Conservation (phyloP, 495 filamentous ascomycete species). For the Neurospora hispaniola region DNA sequence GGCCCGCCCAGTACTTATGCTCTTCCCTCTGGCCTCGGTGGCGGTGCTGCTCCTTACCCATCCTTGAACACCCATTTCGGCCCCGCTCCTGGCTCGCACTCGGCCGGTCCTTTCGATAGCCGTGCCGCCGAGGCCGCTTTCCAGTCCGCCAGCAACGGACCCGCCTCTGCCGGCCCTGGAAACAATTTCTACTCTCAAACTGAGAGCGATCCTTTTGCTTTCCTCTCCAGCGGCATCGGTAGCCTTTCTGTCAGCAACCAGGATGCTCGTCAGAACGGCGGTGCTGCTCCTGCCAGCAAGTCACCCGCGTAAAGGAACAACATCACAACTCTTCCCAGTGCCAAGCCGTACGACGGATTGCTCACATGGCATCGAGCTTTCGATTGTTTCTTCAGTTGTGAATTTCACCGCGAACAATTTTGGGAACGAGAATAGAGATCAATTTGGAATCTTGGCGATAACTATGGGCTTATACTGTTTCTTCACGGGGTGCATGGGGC, state of each 20-base stretch:
- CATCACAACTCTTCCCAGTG: neutral
- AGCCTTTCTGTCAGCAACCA: constrained; percentile 74
- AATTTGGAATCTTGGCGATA: constrained; percentile 26
- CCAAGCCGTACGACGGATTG: constrained; percentile 7
- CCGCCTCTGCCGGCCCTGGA: constrained; percentile 51
- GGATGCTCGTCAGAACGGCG: constrained; percentile 70
- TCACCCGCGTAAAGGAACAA: constrained; percentile 44
- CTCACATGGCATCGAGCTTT: constrained; percentile 7
- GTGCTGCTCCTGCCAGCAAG: constrained; percentile 49
- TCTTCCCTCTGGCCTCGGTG: constrained; percentile 80
- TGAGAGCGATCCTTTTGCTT: constrained; percentile 76
- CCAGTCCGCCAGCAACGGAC: constrained; percentile 69
- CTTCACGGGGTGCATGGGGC: constrained; percentile 9
- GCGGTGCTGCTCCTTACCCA: constrained; percentile 68
- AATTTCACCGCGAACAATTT: constrained; percentile 12
- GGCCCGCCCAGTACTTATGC: constrained; percentile 84
- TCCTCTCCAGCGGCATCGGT: constrained; percentile 73
- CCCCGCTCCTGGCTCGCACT: constrained; percentile 60
- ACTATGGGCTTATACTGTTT: constrained; percentile 29
- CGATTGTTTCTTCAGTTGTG: constrained; percentile 16
- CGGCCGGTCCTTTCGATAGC: constrained; percentile 84
- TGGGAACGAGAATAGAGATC: constrained; percentile 26
- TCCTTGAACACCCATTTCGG: constrained; percentile 72
- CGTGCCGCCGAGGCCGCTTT: constrained; percentile 87
- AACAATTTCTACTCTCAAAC: constrained; percentile 50